phyloP scores from a whole-genome alignment of 345 rosid genomes.

The Eucalyptus sp. region DNA sequence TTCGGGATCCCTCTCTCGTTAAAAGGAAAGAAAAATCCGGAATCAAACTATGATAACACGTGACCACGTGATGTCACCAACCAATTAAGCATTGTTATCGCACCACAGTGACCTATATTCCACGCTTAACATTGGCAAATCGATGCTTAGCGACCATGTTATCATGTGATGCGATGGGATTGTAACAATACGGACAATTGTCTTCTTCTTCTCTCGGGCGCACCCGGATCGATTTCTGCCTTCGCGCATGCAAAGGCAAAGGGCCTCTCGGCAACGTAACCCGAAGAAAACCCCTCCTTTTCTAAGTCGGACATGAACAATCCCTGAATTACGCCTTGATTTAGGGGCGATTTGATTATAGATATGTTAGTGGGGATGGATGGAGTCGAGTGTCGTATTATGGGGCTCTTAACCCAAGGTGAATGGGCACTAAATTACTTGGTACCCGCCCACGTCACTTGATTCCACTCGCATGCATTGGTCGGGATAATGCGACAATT shows the following conservation, averaged over 20 bases:
- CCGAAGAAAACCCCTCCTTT: not conserved
- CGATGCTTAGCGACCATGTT: not conserved
- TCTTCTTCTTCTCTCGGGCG: not conserved
- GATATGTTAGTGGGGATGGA: not conserved
- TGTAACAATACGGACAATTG: not conserved
- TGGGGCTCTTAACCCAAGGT: not conserved
- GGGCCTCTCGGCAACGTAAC: not conserved
- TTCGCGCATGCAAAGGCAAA: not conserved
- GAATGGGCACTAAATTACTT: not conserved
- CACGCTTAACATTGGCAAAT: not conserved
- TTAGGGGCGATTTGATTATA: slow-evolving; percentile 9
- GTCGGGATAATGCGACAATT: not conserved
- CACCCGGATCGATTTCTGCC: not conserved
- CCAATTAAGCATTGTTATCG: not conserved
- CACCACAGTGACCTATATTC: not conserved
- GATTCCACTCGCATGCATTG: not conserved
- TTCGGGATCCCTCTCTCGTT: not conserved
- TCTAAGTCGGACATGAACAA: not conserved
- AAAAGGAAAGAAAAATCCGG: not conserved
- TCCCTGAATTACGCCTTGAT: slow-evolving; percentile 52
- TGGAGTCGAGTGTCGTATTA: not conserved
- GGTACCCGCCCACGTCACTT: not conserved
- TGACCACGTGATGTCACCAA: not conserved
- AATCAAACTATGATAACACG: not conserved
- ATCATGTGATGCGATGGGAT: not conserved